These are phyloP conservation scores for Scolecobasidium constrictum DNA, from an alignment of 2,329 filamentous ascomycete species.

Conservation along the genomic window DNA sequence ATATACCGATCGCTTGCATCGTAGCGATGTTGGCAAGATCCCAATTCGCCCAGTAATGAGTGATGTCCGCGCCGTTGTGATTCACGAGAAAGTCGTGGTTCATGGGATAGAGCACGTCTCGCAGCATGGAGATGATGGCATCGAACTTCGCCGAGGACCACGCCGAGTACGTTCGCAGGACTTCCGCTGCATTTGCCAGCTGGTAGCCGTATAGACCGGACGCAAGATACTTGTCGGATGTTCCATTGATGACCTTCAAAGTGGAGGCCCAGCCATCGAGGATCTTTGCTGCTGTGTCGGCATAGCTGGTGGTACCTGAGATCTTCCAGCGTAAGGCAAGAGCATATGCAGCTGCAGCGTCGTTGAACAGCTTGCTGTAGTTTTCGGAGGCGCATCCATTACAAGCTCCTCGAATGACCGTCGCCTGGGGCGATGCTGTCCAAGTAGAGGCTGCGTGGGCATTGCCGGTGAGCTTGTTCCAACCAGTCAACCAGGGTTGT, in stretches of 20 bases:
- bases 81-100: slow-evolving; percentile 27
- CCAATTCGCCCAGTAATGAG: slow-evolving; percentile 35
- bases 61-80: slow-evolving; percentile 24
- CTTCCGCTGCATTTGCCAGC: slow-evolving; percentile 36
- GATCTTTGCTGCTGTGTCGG: too few species aligned
- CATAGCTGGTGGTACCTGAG: too few species aligned
- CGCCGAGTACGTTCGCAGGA: slow-evolving; percentile 25
- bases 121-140: slow-evolving; percentile 21
- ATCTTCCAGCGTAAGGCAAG: too few species aligned
- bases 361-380: too few species aligned
- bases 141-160: slow-evolving; percentile 23
- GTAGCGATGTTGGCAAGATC: slow-evolving; percentile 34
- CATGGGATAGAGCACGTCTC: slow-evolving; percentile 27
- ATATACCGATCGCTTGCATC: slow-evolving; percentile 30
- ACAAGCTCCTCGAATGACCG: too few species aligned
- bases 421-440: too few species aligned
- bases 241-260: slow-evolving; percentile 18
- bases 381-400: too few species aligned
- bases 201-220: slow-evolving; percentile 35
- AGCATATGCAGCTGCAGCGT: too few species aligned
- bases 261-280: too few species aligned
- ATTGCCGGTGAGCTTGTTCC: too few species aligned
- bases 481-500: too few species aligned
- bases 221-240: slow-evolving; percentile 28
- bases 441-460: too few species aligned